Percentiles rank a stretch among this genome's conserved stretches.
Conservation (phyloP, 345 rosid genomes). For the Syzygium aqueum region DNA sequence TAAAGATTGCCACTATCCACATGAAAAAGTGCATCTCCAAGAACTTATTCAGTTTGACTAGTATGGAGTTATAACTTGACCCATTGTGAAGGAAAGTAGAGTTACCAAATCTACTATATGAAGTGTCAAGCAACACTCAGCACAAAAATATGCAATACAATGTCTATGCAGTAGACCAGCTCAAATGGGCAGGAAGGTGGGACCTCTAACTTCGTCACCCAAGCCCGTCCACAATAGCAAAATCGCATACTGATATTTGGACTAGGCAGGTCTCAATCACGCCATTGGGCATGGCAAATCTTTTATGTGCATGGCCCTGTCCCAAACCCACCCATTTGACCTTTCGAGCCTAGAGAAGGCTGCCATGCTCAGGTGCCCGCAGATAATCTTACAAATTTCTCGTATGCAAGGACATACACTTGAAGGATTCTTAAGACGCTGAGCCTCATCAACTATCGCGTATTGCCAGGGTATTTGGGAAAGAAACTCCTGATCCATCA, state of each 20-base stretch:
- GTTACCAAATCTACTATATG: background rate
- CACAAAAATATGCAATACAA: background rate
- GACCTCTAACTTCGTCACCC: background rate
- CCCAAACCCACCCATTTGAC: background rate
- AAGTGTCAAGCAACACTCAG: background rate
- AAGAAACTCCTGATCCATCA: conserved; percentile 76
- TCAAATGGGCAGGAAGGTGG: background rate
- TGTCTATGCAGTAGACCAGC: background rate
- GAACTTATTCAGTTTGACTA: background rate
- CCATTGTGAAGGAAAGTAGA: background rate
- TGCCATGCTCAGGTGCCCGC: background rate
- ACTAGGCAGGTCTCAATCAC: background rate
- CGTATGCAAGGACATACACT: conserved; percentile 42
- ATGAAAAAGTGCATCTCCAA: background rate
- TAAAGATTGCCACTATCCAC: background rate
- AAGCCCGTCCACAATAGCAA: background rate
- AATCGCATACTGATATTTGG: background rate
- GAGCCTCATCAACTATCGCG: conserved; percentile 81
- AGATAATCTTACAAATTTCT: background rate
- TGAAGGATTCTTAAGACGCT: conserved; percentile 82
- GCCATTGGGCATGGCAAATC: background rate
- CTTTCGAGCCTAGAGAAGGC: background rate
- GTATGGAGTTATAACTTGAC: background rate
- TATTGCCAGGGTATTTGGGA: conserved; percentile 81
- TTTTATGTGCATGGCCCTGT: background rate